Base-by-base conservation (phyloP, 2,329 filamentous ascomycete genomes). In the Colletotrichum tamarilloi region DNA sequence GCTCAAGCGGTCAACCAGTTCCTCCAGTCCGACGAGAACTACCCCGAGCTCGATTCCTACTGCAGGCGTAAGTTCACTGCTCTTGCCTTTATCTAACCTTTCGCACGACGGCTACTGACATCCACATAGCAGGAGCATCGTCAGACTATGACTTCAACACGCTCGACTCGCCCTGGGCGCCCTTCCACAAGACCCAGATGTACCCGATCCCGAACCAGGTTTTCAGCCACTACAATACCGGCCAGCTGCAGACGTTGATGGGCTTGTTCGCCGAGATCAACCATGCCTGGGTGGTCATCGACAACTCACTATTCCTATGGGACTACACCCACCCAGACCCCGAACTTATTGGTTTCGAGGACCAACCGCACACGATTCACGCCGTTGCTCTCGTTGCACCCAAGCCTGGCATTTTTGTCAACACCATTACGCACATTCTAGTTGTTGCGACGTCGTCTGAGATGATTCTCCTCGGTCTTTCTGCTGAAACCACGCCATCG, bases 221-320 rank as follows among this genome's bases (percentile, higher is more conserved):
- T 65, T 96, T 98, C 79, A 93, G 97, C 77, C 95, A 98, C 80
- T 96, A 97, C 82, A 97, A 99, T 78, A 88, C 91, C 64, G 93
- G 94, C 71, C 92, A 97, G 80, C 91, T 98, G 28, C 92, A 93
- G 72, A 98, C 95, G n/a, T 90, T 91, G 79, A 97, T 99, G 93
- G 97, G 97, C 11, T 87, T 99, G 42, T 98, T 99, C 82, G 94
- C 97, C 22, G 94, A 97, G 83, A 89, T 99, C 79, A 95, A 96
- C 79, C 95, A 98, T 83, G 97, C 96, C 35, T 99, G 95, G 94
- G 94, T 98, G 68, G 91, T 94, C 28, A 97, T 99, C 80, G 97
- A 99, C 85, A 98, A 97, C 84, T 94, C 94, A 75, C 87, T 99
- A 57, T 99, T 98, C 81, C 88, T 99, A 19, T 99, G 97, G 97